Base-by-base conservation (phyloP, 352 stramenopile genomes). In the Aphanomyces euteiches region DNA sequence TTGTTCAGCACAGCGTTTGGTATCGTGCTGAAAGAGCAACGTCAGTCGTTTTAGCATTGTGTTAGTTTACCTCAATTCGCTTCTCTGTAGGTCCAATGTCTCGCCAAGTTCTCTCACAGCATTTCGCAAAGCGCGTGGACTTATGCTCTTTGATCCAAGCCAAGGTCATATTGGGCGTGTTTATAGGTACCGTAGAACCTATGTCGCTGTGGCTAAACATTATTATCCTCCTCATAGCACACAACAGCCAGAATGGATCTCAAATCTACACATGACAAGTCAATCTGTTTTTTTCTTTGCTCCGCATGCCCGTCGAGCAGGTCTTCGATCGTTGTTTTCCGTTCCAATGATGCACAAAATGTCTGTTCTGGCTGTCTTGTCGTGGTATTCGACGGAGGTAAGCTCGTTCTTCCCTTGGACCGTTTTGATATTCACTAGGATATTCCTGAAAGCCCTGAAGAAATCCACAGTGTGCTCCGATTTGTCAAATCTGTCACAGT, bases 311-410 rank as follows among this genome's bases (percentile, higher is more conserved):
- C 80, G 85, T 48, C 79, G 76, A 48, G 85, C 85, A 13, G 81
- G 82, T 1, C 73, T 93, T 15, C 79, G 89, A 50, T 89, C 83
- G 0, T 70, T 90, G 7, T 75, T 93, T 15, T 90, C 84, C 4
- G 81, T 88, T 4, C 85, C 85, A 0, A 92, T 93, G 85, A 84
- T 93, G 47, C 88, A 83, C 71, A 93, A 92, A 68, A 85, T 93
- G 78, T 87, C 84, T 34, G 85, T 85, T 0, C 78, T 93, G 40
- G 85, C 85, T 7, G 84, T 93, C 15, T 56, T 93, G n/a, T 90
- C 84, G 7, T 93, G 84, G 85, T 93, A 90, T 48, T 87, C 83
- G 2, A 74, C 84, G 39, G 77, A 83, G 10, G 65, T 75, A 7
- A 72, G 88, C 43, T n/a, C 43, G 60, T 2, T 67, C 21, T 38